Evolutionary conservation across 176 grass and related monocot species (phyloP).

Genomic region (Avena insularis): DNA sequence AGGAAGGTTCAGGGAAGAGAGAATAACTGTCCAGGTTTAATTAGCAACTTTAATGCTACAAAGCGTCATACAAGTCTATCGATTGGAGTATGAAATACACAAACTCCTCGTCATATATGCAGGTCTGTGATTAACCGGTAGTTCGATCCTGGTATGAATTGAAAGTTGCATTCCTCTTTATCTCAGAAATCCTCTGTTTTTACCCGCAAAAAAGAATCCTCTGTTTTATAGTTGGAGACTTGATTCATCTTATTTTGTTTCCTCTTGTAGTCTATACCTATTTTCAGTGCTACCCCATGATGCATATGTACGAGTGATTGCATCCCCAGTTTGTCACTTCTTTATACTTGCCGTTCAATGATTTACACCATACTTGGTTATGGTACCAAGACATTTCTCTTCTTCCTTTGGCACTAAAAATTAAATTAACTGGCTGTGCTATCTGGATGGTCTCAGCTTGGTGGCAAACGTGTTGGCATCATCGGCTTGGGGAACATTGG

Average conservation of each 20-base stretch:
- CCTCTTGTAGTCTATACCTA: neutral
- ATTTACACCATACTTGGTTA: neutral
- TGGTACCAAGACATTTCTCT: neutral
- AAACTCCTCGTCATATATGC: neutral
- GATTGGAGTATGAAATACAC: neutral
- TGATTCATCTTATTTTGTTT: neutral
- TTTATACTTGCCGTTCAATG: neutral
- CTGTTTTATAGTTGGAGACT: neutral
- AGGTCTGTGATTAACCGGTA: neutral
- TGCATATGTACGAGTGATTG: neutral
- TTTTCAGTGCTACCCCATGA: neutral
- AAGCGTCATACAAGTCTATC: neutral
- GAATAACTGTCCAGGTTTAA: neutral
- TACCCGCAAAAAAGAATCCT: neutral
- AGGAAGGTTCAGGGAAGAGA: neutral
- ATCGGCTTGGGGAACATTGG: constrained; percentile 69
- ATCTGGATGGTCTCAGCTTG: constrained; percentile 38
- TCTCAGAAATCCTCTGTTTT: neutral
- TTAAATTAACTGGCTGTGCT: neutral
- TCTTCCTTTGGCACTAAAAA: neutral
- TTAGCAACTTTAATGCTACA: neutral
- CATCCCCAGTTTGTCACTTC: neutral
- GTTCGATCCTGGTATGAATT: neutral
- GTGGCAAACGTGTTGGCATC: constrained; percentile 61
- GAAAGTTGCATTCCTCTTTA: neutral